Conservation (phyloP, 83 land plant genomes). For the Picea abies region DNA sequence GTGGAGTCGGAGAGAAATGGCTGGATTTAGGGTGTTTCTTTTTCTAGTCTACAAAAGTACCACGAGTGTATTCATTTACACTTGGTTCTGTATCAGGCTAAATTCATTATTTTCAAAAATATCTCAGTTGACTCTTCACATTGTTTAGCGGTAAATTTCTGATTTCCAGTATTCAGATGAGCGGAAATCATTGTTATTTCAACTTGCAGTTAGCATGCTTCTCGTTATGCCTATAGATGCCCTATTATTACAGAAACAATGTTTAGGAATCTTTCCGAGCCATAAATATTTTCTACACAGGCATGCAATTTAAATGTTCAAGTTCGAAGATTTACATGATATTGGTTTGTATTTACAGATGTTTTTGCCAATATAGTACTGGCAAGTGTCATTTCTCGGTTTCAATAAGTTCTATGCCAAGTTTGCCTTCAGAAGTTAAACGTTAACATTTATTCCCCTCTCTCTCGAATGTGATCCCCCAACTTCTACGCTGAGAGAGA, state of each 20-base stretch:
- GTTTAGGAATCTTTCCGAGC: too few relatives aligned
- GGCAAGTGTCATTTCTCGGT: not conserved
- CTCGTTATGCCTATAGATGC: too few relatives aligned
- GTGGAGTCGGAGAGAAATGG: not conserved
- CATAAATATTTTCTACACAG: not conserved
- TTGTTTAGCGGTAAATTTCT: not conserved
- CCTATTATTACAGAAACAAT: too few relatives aligned
- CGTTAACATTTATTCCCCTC: not conserved
- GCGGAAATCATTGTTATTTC: not conserved
- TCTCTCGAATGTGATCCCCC: not conserved
- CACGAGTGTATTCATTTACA: not conserved
- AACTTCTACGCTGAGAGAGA: not conserved
- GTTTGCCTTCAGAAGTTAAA: not conserved
- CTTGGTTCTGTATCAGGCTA: not conserved
- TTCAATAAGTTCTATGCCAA: not conserved
- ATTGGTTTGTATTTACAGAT: not conserved
- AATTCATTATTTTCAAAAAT: not conserved
- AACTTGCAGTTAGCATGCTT: not conserved
- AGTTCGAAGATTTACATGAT: not conserved
- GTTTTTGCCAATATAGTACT: not conserved
- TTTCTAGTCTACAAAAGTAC: not conserved
- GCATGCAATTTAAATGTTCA: not conserved
- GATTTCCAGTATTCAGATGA: not conserved
- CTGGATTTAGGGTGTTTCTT: not conserved
- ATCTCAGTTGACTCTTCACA: not conserved